These are phyloP conservation scores for Suillus subluteus DNA, from an alignment of 768 basidiomycete species.

Conservation along the genomic window DNA sequence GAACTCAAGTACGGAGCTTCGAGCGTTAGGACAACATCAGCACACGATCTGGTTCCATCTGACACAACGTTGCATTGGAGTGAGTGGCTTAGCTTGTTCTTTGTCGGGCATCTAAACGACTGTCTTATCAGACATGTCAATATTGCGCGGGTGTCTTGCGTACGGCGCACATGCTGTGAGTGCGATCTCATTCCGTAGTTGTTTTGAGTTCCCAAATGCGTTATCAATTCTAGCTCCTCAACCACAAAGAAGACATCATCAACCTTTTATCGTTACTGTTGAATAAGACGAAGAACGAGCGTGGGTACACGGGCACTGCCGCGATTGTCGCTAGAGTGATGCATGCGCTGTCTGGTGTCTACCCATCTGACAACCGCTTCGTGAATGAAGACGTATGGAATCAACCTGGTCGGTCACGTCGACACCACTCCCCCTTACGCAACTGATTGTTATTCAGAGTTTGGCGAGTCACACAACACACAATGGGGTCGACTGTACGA, in stretches of 20 bases:
- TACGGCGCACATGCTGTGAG: constrained; percentile 68
- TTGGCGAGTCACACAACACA: constrained; percentile 61
- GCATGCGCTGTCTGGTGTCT: constrained; percentile 73
- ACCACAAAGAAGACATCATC: constrained; percentile 68
- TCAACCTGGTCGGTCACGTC: constrained; percentile 57
- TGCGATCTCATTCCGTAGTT: constrained; percentile 10
- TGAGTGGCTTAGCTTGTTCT: constrained; percentile 38
- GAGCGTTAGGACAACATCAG: constrained; percentile 78
- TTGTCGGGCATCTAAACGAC: background rate
- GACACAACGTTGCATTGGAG: constrained; percentile 95
- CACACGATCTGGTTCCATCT: constrained; percentile 72
- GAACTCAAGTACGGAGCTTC: constrained; percentile 93
- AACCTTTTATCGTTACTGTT: constrained; percentile 65
- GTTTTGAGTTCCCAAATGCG: constrained; percentile 11
- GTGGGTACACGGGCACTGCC: constrained; percentile 83
- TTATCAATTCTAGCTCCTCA: constrained; percentile 55
- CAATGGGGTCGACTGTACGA: constrained; percentile 86
- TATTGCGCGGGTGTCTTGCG: constrained; percentile 81
- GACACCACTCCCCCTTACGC: constrained; percentile 14
- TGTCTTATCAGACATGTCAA: constrained; percentile 63
- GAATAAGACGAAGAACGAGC: constrained; percentile 84
- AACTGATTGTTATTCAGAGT: constrained; percentile 44
- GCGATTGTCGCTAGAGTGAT: constrained; percentile 77
- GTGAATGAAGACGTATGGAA: constrained; percentile 85
- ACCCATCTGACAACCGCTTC: constrained; percentile 78